Conservation (phyloP, 192 early-diverging fungal genomes). For the Glomus cerebriforme region DNA sequence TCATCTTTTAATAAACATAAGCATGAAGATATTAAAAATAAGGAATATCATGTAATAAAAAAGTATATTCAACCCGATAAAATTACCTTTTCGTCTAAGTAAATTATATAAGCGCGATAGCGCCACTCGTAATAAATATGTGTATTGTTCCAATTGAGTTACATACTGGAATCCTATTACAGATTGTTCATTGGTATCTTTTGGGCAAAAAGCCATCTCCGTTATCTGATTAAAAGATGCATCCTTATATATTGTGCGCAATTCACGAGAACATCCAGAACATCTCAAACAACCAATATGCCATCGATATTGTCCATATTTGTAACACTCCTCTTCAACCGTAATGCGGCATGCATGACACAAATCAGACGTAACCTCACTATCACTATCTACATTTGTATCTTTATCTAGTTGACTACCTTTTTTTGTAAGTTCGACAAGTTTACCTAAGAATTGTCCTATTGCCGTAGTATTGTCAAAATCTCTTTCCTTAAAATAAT, state of each 20-base stretch:
- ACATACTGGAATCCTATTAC: constrained; percentile 65
- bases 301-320: constrained; percentile 71
- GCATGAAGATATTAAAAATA: not conserved
- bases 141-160: constrained; percentile 89
- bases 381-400: constrained; percentile 54
- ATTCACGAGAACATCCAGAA: constrained; percentile 56
- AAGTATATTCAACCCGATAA: not conserved
- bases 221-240: constrained; percentile 51
- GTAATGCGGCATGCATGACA: constrained; percentile 77
- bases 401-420: constrained; percentile 37
- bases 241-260: constrained; percentile 48
- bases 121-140: constrained; percentile 82
- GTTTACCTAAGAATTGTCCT: constrained; percentile 72
- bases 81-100: constrained; percentile 57
- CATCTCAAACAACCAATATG: constrained; percentile 86
- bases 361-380: constrained; percentile 73
- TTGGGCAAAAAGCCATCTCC: constrained; percentile 52
- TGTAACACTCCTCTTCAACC: constrained; percentile 89
- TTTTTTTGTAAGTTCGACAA: constrained; percentile 68
- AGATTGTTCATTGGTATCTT: constrained; percentile 50
- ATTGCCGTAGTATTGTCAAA: constrained; percentile 56
- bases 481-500: constrained; percentile 57
- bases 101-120: constrained; percentile 79
- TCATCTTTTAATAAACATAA: not conserved
- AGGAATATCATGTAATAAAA: not conserved